phyloP scores from a whole-genome alignment of 805 yeast genomes.

The Spathaspora gorwiae region DNA sequence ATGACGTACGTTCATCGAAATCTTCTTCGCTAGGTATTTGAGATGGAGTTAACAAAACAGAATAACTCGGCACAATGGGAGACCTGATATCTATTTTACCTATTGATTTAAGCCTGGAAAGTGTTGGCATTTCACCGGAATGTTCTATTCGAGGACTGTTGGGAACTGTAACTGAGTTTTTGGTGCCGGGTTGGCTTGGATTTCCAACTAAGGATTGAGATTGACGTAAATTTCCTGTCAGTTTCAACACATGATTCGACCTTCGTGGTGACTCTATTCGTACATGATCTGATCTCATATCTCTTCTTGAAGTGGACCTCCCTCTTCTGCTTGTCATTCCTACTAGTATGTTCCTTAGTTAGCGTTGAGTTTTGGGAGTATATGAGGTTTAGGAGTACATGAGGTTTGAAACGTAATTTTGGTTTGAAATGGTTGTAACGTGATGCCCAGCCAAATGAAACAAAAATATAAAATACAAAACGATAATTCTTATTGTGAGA shows the following conservation, averaged over 20 bases:
- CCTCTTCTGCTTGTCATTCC: not conserved
- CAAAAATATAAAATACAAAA: too few species aligned
- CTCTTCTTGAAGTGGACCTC: not conserved
- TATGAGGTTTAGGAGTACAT: too few species aligned
- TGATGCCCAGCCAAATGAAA: too few species aligned
- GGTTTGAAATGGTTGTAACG: too few species aligned
- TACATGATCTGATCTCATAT: not conserved
- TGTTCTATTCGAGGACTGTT: slow-evolving; percentile 4
- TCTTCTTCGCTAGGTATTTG: not conserved
- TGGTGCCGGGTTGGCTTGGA: too few species aligned
- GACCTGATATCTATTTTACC: slow-evolving; percentile 17
- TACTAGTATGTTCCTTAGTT: too few species aligned
- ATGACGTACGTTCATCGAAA: slow-evolving; percentile 7
- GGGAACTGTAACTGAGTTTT: not conserved
- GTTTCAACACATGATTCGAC: not conserved
- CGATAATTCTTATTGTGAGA: too few species aligned
- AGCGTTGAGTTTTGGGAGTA: too few species aligned
- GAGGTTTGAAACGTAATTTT: too few species aligned
- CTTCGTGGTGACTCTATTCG: not conserved
- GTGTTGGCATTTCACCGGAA: not conserved
- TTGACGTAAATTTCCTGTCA: not conserved
- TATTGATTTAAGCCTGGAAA: slow-evolving; percentile 12
- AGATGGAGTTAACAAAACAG: slow-evolving; percentile 1
- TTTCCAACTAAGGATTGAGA: not conserved
- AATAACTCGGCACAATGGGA: slow-evolving; percentile 10